Conservation (phyloP, 768 basidiomycete genomes). For the Ephemerocybe angulata region DNA sequence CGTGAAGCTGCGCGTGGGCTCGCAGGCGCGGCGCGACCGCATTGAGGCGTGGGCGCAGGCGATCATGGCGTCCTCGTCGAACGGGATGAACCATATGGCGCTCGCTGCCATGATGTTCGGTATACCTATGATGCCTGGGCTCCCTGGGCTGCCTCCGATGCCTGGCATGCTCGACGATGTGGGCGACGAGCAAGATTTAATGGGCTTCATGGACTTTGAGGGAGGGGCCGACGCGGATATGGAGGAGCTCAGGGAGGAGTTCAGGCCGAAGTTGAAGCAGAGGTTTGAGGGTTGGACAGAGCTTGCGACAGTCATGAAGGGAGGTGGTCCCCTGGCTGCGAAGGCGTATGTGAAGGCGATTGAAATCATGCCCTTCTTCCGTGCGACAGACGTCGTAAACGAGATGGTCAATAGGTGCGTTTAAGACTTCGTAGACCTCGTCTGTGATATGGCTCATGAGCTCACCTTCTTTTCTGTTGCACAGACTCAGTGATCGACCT, state of each 20-base stretch:
- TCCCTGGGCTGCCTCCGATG: slow-evolving; percentile 29
- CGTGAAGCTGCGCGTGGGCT: slow-evolving; percentile 36
- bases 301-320: slow-evolving; percentile 35
- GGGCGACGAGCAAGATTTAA: slow-evolving; percentile 45
- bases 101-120: slow-evolving; percentile 65
- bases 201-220: slow-evolving; percentile 50
- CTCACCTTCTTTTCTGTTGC: no score
- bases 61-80: slow-evolving; percentile 36
- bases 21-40: slow-evolving; percentile 41
- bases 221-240: slow-evolving; percentile 47
- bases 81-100: slow-evolving; percentile 44
- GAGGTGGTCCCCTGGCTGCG: slow-evolving; percentile 31
- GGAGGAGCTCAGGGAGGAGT: slow-evolving; percentile 60
- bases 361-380: slow-evolving; percentile 56
- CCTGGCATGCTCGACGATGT: slow-evolving; percentile 26
- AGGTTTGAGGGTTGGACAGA: slow-evolving; percentile 58
- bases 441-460: not conserved
- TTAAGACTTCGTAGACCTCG: not conserved
- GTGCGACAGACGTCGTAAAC: slow-evolving; percentile 45
- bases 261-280: slow-evolving; percentile 51
- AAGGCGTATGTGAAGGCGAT: slow-evolving; percentile 44
- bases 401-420: slow-evolving; percentile 55
- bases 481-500: slow-evolving; percentile 53
- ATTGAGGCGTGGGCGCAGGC: slow-evolving; percentile 52
- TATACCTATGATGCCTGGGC: slow-evolving; percentile 28